phyloP scores from a whole-genome alignment of 1,284 basidiomycete species.

The Exobasidium rhododendri region DNA sequence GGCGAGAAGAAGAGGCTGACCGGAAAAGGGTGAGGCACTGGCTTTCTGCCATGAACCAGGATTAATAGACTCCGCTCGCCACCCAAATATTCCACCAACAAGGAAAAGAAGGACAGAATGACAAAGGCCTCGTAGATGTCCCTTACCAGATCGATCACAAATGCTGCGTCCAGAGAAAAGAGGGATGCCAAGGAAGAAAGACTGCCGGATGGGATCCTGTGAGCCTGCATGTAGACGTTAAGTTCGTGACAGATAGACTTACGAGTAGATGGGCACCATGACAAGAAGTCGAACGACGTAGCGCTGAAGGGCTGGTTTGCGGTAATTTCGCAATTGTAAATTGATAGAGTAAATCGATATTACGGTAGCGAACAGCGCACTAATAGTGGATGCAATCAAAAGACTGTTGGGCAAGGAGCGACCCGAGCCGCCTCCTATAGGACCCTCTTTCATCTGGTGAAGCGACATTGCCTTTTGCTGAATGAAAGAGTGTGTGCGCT shows the following conservation, averaged over 20 bases:
- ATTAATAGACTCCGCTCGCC: constrained; percentile 90
- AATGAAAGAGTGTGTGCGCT: too few relatives aligned
- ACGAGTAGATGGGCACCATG: constrained; percentile 60
- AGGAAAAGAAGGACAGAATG: constrained; percentile 63
- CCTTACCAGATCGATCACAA: constrained; percentile 89
- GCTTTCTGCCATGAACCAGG: constrained; percentile 80
- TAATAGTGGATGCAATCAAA: constrained; percentile 62
- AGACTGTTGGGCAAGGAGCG: constrained; percentile 45
- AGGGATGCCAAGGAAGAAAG: constrained; percentile 87
- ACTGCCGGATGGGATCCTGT: constrained; percentile 70
- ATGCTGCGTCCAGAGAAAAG: constrained; percentile 89
- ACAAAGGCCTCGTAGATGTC: constrained; percentile 77
- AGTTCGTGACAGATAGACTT: not conserved
- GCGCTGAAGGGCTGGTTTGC: constrained; percentile 59
- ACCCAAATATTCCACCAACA: constrained; percentile 69
- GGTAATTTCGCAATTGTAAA: constrained; percentile 70
- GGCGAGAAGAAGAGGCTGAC: constrained; percentile 58
- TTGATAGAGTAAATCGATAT: constrained; percentile 79
- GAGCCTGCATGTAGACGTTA: constrained; percentile 58
- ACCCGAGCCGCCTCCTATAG: constrained; percentile 3
- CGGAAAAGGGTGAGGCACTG: constrained; percentile 82
- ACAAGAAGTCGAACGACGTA: constrained; percentile 94
- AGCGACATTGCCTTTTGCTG: not conserved
- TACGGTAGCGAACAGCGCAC: constrained; percentile 65
- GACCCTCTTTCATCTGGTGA: not conserved